Percentiles rank a stretch among this genome's conserved stretches.
These are phyloP conservation scores for Streptanthus diversifolius DNA, from an alignment of 345 rosid genomes.

Conservation along the genomic window DNA sequence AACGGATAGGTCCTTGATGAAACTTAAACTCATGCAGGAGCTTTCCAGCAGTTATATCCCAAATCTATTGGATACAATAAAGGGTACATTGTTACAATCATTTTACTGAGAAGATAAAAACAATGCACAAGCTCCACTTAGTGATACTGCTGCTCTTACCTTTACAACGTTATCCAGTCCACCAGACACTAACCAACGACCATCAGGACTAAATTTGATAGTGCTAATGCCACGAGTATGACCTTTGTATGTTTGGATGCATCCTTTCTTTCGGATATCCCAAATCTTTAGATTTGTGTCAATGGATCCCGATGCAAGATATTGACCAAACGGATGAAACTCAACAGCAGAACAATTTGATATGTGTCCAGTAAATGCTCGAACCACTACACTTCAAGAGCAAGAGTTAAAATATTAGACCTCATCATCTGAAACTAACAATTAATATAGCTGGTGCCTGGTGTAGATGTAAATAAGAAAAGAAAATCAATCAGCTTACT, in stretches of 20 bases:
- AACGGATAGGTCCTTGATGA: constrained; percentile 82
- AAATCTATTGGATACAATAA: constrained; percentile 10
- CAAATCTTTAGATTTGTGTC: constrained; percentile 84
- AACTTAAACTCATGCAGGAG: constrained; percentile 88
- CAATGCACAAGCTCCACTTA: constrained; percentile 2
- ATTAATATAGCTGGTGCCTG: not conserved
- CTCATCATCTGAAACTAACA: constrained; percentile 13
- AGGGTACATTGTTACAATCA: not conserved
- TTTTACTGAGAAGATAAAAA: not conserved
- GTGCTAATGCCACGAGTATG: constrained; percentile 77
- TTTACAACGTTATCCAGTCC: constrained; percentile 87
- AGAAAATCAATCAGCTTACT: constrained; percentile 21
- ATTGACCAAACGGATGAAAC: constrained; percentile 97
- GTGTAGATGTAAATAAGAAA: not conserved
- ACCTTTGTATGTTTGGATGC: constrained; percentile 92
- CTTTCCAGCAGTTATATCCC: constrained; percentile 97
- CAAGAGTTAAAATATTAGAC: constrained; percentile 42
- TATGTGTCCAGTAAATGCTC: constrained; percentile 91
- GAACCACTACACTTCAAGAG: constrained; percentile 97
- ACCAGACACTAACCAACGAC: constrained; percentile 99
- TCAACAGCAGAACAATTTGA: constrained; percentile 79
- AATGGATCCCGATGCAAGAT: constrained; percentile 86
- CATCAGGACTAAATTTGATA: constrained; percentile 88
- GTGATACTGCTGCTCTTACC: constrained; percentile 41
- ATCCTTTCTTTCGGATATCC: constrained; percentile 95